A percentile compares a stretch with the other conserved stretches of the same genome.
Conservation (phyloP, 495 filamentous ascomycete genomes). For the Hypoxylon perforatum region DNA sequence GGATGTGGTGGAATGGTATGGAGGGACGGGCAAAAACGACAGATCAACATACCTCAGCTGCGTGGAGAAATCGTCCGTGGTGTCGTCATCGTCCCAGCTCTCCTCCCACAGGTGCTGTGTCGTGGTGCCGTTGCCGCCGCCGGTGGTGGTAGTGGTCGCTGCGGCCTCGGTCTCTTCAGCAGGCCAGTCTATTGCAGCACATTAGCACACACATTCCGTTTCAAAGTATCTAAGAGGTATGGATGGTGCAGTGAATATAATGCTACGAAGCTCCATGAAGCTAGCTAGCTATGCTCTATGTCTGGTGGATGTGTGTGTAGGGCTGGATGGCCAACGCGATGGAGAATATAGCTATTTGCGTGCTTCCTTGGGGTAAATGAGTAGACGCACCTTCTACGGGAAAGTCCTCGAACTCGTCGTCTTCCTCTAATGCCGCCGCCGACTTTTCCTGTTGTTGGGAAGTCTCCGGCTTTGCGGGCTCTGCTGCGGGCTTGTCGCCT, state of each 20-base stretch:
- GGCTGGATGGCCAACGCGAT: too few relatives aligned
- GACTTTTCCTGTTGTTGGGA: constrained; percentile 47
- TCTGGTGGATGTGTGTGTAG: too few relatives aligned
- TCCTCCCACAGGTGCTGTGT: constrained; percentile 97
- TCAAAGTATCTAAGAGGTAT: too few relatives aligned
- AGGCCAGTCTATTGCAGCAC: constrained; percentile 75
- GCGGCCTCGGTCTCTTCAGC: constrained; percentile 87
- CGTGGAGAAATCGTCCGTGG: constrained; percentile 93
- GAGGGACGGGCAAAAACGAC: constrained; percentile 6
- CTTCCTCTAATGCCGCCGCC: constrained; percentile 82
- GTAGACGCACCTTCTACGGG: constrained; percentile 83
- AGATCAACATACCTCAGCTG: constrained; percentile 83
- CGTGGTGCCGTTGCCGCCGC: constrained; percentile 50
- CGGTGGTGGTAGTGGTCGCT: constrained; percentile 14
- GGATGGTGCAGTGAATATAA: too few relatives aligned
- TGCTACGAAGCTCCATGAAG: too few relatives aligned
- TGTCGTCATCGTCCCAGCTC: constrained; percentile 99
- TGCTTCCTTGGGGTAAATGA: neutral
- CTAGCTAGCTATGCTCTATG: too few relatives aligned
- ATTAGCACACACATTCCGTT: too few relatives aligned
- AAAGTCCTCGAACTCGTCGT: constrained; percentile 99
- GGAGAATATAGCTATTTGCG: neutral
- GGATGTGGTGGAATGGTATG: constrained; percentile 2
- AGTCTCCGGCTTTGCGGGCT: constrained; percentile 58
- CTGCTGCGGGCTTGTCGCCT: constrained; percentile 57